phyloP scores from a whole-genome alignment of 352 stramenopile species.

The Globisporangium mamillatum region DNA sequence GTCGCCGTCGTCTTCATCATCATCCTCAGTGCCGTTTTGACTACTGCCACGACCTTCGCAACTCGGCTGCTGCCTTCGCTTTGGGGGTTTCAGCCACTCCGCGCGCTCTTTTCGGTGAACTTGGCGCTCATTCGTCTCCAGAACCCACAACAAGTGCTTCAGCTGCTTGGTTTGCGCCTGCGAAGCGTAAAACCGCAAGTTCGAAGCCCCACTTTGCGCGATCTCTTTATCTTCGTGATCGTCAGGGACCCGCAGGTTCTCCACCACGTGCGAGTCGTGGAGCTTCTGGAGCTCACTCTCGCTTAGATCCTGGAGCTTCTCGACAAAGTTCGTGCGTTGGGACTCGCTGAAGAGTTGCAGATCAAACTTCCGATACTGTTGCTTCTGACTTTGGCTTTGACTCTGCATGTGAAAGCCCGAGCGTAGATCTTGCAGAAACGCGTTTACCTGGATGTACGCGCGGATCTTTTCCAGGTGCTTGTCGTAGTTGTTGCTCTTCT shows the following conservation, averaged over 20 bases:
- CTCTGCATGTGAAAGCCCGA: neutral
- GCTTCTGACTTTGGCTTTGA: neutral
- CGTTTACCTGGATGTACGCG: conserved; percentile 45
- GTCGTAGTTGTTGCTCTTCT: conserved; percentile 24
- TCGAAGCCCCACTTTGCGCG: conserved; percentile 5
- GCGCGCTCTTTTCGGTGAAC: conserved; percentile 23
- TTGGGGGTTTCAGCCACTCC: conserved; percentile 13
- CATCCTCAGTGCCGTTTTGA: conserved; percentile 11
- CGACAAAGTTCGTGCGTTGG: conserved; percentile 61
- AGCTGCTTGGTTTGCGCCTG: conserved; percentile 50
- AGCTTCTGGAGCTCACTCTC: conserved; percentile 49
- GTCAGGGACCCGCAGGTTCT: conserved; percentile 32
- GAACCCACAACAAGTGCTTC: conserved; percentile 59
- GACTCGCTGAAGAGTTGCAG: conserved; percentile 15
- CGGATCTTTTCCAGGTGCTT: conserved; percentile 22
- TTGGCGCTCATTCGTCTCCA: conserved; percentile 38
- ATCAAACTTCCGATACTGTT: neutral
- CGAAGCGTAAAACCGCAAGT: conserved; percentile 49
- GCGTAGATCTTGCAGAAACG: conserved; percentile 17
- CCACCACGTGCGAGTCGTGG: conserved; percentile 34
- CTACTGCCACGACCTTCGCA: neutral
- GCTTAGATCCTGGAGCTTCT: conserved; percentile 59
- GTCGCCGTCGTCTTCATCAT: conserved; percentile 30
- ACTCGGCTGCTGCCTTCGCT: neutral
- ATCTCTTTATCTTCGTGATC: neutral